Evolutionary conservation across 2,329 filamentous ascomycete genomes (phyloP).

Genomic region (Fusarium circinatum): DNA sequence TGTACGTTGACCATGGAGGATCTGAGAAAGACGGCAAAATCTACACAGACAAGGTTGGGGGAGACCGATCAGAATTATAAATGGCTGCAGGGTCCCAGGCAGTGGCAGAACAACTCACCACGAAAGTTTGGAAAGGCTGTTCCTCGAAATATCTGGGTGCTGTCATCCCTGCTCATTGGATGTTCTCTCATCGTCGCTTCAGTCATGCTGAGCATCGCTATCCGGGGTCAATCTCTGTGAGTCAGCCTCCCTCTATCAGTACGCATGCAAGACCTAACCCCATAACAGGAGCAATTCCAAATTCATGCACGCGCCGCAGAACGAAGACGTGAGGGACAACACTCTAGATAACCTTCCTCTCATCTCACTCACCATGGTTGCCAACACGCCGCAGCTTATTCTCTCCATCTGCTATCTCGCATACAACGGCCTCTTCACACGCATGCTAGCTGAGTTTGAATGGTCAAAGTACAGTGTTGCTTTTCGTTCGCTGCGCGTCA

Average conservation of each 20-base stretch:
- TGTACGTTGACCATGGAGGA: constrained; percentile 15
- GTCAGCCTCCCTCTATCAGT: accelerated
- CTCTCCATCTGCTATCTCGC: constrained; percentile 28
- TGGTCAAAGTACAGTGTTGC: constrained; percentile 22
- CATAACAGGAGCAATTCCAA: neutral
- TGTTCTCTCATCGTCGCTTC: constrained; percentile 5
- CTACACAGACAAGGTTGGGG: neutral
- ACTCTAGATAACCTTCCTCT: neutral
- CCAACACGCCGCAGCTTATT: constrained; percentile 25
- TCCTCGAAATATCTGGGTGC: constrained; percentile 18
- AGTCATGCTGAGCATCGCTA: constrained; percentile 6
- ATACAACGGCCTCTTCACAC: constrained; percentile 30
- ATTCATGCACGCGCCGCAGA: constrained; percentile 12
- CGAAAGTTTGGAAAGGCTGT: constrained; percentile 16
- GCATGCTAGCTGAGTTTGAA: constrained; percentile 34
- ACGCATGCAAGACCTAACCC: neutral
- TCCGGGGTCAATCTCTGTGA: constrained; percentile 10
- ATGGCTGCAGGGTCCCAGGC: constrained; percentile 5
- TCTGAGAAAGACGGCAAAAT: neutral
- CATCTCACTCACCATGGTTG: constrained; percentile 10
- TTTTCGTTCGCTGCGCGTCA: constrained; percentile 28
- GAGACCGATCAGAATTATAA: neutral
- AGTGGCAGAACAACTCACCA: neutral
- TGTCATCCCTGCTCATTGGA: constrained; percentile 22
- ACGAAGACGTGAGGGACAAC: neutral